These are phyloP conservation scores for Vaccinium corymbosum DNA, from an alignment of 148 eudicot genomes.

Conservation along the genomic window DNA sequence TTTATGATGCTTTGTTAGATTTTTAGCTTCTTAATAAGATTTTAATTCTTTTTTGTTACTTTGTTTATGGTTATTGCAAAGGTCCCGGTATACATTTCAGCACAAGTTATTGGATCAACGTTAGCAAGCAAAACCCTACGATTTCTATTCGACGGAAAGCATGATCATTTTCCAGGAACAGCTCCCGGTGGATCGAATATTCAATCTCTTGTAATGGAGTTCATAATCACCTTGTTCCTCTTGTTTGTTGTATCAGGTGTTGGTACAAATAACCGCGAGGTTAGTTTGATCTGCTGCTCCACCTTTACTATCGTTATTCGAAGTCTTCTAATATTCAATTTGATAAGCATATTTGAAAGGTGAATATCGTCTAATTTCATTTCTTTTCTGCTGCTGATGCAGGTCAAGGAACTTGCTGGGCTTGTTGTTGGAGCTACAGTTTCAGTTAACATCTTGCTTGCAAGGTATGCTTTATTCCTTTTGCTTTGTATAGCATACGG, in stretches of 20 bases:
- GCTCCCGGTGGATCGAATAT: constrained; percentile 42
- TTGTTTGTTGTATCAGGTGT: constrained; percentile 71
- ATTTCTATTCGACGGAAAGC: constrained; percentile 46
- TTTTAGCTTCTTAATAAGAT: background rate
- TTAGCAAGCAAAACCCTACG: constrained; percentile 63
- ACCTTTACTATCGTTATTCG: background rate
- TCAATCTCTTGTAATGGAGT: constrained; percentile 62
- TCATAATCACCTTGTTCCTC: constrained; percentile 67
- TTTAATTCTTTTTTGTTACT: background rate
- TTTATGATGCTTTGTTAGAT: background rate
- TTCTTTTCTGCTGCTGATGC: too few species aligned
- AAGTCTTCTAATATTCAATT: too few species aligned
- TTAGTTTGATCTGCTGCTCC: constrained; percentile 24
- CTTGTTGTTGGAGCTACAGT: too few species aligned
- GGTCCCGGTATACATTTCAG: constrained; percentile 52
- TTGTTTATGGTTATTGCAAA: background rate
- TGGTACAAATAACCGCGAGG: constrained; percentile 69
- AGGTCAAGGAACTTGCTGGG: too few species aligned
- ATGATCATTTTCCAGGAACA: constrained; percentile 48
- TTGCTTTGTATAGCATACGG: too few species aligned
- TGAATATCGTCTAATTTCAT: background rate
- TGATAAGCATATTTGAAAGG: background rate
- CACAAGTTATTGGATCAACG: constrained; percentile 58
- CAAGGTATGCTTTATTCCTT: too few species aligned
- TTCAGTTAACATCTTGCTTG: too few species aligned